These are phyloP conservation scores for Aureobasidium uvarum DNA, from an alignment of 2,329 filamentous ascomycete genomes.

Conservation along the genomic window DNA sequence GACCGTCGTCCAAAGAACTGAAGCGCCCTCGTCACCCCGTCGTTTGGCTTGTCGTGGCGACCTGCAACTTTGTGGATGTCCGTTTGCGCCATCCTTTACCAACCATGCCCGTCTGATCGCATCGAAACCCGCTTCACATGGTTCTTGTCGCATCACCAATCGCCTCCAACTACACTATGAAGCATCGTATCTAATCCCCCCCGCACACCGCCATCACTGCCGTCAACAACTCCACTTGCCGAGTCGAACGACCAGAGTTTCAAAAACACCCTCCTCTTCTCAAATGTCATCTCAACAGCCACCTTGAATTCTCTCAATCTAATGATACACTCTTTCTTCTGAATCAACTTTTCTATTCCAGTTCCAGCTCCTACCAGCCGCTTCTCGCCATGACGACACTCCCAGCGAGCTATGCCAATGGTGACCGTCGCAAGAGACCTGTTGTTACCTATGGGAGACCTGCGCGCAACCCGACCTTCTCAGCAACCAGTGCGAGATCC, in stretches of 20 bases:
- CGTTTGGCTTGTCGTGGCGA: background rate
- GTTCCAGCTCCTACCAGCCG: background rate
- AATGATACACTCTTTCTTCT: background rate
- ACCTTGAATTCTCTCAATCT: background rate
- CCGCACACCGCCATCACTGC: background rate
- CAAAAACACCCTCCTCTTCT: background rate
- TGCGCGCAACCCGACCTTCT: slow-evolving; percentile 33
- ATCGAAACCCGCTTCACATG: background rate
- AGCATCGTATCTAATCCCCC: background rate
- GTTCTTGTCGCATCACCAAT: background rate
- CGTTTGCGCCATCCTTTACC: slow-evolving; percentile 12
- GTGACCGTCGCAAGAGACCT: slow-evolving; percentile 36
- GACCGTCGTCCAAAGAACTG: background rate
- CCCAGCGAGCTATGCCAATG: background rate
- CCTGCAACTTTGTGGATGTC: slow-evolving; percentile 3
- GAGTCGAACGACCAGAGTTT: background rate
- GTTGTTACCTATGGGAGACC: slow-evolving; percentile 42
- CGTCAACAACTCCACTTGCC: background rate
- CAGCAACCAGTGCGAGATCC: background rate
- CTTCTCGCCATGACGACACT: slow-evolving; percentile 5
- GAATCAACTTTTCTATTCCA: too few species aligned
- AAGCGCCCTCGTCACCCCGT: background rate
- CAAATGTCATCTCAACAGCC: background rate
- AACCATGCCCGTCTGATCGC: background rate
- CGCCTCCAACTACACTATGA: background rate